Evolutionary conservation across 2,329 filamentous ascomycete genomes (phyloP).

Genomic region (Cladosporium sp.): DNA sequence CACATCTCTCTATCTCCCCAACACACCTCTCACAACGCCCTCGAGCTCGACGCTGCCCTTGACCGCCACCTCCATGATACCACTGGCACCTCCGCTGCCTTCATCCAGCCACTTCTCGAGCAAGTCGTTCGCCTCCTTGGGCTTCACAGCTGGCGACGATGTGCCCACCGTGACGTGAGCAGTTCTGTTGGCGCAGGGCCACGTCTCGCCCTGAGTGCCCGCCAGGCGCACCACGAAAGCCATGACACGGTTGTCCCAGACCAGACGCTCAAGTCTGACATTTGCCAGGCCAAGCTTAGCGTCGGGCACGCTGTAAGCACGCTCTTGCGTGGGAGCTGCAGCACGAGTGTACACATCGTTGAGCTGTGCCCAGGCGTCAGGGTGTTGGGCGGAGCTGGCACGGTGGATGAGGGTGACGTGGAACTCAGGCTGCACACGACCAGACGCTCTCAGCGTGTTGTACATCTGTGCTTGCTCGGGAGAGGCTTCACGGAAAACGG

Average conservation of each 20-base stretch:
- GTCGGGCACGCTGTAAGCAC: conserved; percentile 43
- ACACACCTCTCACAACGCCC: conserved; percentile 55
- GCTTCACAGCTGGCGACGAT: conserved; percentile 71
- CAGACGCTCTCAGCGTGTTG: conserved; percentile 68
- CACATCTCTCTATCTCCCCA: conserved; percentile 33
- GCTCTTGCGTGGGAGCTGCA: conserved; percentile 35
- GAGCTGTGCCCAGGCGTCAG: conserved; percentile 76
- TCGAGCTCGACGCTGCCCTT: conserved; percentile 57
- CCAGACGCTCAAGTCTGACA: conserved; percentile 64
- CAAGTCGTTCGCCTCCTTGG: conserved; percentile 90
- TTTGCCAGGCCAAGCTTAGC: conserved; percentile 64
- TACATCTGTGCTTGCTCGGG: conserved; percentile 67
- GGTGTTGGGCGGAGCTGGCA: conserved; percentile 59
- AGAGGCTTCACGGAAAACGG: conserved; percentile 62
- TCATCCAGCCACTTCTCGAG: conserved; percentile 71
- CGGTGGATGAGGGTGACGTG: conserved; percentile 94
- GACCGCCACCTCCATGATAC: conserved; percentile 56
- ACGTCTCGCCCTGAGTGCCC: conserved; percentile 47
- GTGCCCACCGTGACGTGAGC: conserved; percentile 92
- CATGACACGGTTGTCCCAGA: conserved; percentile 89
- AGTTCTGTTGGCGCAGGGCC: conserved; percentile 70
- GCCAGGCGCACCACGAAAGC: conserved; percentile 77
- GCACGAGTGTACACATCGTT: conserved; percentile 54
- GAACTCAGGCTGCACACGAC: conserved; percentile 80
- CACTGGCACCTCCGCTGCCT: conserved; percentile 53